These are phyloP conservation scores for Euclidium syriacum DNA, from an alignment of 345 rosid species.

Conservation along the genomic window DNA sequence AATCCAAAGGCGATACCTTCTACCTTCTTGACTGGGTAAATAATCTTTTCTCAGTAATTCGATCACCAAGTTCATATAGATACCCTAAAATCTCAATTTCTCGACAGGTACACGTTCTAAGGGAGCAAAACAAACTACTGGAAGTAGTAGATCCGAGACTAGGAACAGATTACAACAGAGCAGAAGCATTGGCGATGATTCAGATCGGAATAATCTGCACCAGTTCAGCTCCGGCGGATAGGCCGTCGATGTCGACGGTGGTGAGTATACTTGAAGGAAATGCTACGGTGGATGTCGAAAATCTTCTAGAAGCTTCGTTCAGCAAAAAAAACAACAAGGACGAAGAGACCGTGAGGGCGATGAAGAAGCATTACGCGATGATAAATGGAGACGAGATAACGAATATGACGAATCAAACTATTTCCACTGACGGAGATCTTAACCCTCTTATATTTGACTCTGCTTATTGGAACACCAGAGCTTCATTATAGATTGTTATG, in stretches of 20 bases:
- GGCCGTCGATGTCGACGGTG: no score
- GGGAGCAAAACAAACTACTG: constrained; percentile 24
- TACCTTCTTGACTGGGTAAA: constrained; percentile 33
- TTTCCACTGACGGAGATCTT: constrained; percentile 14
- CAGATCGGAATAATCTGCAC: no score
- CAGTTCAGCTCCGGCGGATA: no score
- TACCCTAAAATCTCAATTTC: background rate
- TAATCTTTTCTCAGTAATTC: no score
- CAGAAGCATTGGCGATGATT: no score
- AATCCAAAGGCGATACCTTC: constrained; percentile 14
- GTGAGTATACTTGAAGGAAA: constrained; percentile 42
- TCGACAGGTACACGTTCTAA: constrained; percentile 26
- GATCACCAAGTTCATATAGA: no score
- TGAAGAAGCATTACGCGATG: constrained; percentile 12
- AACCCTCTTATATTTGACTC: constrained; percentile 1
- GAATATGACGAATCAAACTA: constrained; percentile 12
- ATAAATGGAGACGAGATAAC: background rate
- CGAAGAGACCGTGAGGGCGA: background rate
- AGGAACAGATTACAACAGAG: no score
- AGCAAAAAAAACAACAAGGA: background rate
- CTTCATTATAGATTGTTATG: no score
- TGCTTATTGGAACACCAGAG: background rate
- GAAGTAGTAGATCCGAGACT: constrained; percentile 35
- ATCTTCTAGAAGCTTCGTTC: background rate
- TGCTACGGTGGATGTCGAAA: background rate